Percentiles rank a stretch among this genome's conserved stretches.
phyloP scores from a whole-genome alignment of 805 yeast species.

The Kluyveromyces aestuarii region DNA sequence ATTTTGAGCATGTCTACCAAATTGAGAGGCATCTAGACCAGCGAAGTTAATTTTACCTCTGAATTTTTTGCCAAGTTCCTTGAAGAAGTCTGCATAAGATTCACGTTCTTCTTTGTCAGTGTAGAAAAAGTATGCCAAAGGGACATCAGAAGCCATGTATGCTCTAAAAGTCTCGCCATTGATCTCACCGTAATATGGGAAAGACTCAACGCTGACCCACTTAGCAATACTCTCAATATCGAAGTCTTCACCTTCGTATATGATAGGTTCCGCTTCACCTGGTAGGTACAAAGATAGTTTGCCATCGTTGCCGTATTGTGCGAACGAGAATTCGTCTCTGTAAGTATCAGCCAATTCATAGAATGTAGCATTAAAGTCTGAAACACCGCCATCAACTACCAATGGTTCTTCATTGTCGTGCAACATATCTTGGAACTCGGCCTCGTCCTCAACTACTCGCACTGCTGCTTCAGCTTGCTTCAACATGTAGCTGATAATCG shows the following conservation, averaged over 20 bases:
- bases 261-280: conserved; percentile 25
- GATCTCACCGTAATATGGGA: conserved; percentile 84
- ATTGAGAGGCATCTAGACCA: conserved; percentile 73
- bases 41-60: conserved; percentile 82
- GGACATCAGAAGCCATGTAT: conserved; percentile 64
- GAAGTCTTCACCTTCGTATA: conserved; percentile 20
- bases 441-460: conserved; percentile 36
- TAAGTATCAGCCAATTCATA: conserved; percentile 48
- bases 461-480: conserved; percentile 79
- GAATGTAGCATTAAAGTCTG: conserved; percentile 47
- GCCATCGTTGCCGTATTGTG: conserved; percentile 33
- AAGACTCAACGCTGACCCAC: conserved; percentile 44
- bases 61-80: conserved; percentile 58
- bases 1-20: conserved; percentile 79
- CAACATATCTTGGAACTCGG: conserved; percentile 31
- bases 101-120: conserved; percentile 57
- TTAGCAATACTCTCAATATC: conserved; percentile 15
- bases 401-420: conserved; percentile 36
- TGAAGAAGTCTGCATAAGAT: conserved; percentile 42
- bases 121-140: conserved; percentile 86
- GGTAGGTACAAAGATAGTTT: conserved; percentile 26
- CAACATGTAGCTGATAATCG: conserved; percentile 70
- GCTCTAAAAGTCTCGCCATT: conserved; percentile 66
- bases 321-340: conserved; percentile 59
- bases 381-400: conserved; percentile 45